A percentile compares a stretch with the other conserved stretches of the same genome.
Conservation (phyloP, 192 early-diverging fungal genomes). For the Backusella sp. region DNA sequence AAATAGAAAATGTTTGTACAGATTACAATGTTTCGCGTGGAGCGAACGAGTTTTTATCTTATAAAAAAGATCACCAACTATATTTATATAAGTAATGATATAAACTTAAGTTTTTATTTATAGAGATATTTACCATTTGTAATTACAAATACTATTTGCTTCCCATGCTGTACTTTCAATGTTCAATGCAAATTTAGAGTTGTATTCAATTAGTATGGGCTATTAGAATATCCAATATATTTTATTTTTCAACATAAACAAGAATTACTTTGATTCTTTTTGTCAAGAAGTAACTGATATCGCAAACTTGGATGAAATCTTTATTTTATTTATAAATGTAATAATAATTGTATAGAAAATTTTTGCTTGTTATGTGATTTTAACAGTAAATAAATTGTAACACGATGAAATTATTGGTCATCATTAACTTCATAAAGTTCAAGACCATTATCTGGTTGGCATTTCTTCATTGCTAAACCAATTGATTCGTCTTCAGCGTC, state of each 20-base stretch:
- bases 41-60: no score
- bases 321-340: neutral
- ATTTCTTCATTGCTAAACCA: conserved; percentile 24
- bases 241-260: no score
- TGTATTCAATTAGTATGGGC: neutral
- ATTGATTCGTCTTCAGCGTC: conserved; percentile 24
- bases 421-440: conserved; percentile 12
- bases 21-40: no score
- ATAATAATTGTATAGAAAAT: neutral
- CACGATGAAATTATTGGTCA: neutral
- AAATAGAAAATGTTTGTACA: no score
- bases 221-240: neutral
- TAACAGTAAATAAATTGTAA: neutral
- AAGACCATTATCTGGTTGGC: conserved; percentile 15
- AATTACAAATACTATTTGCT: no score
- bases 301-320: neutral
- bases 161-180: neutral
- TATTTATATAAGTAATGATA: no score
- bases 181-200: neutral
- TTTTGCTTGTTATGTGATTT: neutral
- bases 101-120: no score
- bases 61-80: no score
- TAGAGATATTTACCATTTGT: no score
- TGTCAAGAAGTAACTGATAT: neutral
- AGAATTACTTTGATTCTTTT: no score